Conservation (phyloP, 129 eudicot species). For the Solidago caesia region DNA sequence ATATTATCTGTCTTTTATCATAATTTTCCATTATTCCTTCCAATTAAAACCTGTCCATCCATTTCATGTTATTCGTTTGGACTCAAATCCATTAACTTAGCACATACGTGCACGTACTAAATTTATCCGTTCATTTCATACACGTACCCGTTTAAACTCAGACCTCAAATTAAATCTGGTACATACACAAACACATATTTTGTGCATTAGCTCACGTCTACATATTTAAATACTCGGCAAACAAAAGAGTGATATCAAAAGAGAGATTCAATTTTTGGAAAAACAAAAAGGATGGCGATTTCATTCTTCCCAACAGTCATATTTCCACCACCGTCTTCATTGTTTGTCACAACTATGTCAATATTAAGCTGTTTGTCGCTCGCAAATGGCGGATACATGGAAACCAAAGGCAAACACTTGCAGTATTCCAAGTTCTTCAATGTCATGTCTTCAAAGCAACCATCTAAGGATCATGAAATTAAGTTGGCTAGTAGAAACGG, state of each 20-base stretch:
- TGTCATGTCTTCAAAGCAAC: slow-evolving; percentile 13
- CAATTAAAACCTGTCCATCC: neutral
- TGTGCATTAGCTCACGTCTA: neutral
- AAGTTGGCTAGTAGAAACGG: slow-evolving; percentile 47
- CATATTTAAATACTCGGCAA: slow-evolving; percentile 18
- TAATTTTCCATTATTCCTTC: neutral
- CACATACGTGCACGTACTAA: slow-evolving; percentile 7
- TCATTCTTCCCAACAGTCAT: slow-evolving; percentile 18
- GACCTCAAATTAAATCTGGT: slow-evolving; percentile 10
- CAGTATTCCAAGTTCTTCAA: slow-evolving; percentile 60
- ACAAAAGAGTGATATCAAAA: slow-evolving; percentile 32
- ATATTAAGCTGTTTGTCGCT: slow-evolving; percentile 15
- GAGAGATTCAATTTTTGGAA: slow-evolving; percentile 1
- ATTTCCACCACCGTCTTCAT: slow-evolving; percentile 39
- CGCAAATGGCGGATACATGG: slow-evolving; percentile 30
- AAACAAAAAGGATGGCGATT: slow-evolving; percentile 14
- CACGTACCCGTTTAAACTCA: slow-evolving; percentile 9
- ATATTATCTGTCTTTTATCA: neutral
- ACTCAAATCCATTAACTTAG: neutral
- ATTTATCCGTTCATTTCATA: slow-evolving; percentile 25
- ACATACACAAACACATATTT: slow-evolving; percentile 6
- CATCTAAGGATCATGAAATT: neutral
- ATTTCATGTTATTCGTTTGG: neutral
- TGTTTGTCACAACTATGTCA: slow-evolving; percentile 30
- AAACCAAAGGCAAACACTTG: slow-evolving; percentile 45